Percentiles rank a stretch among this genome's conserved stretches.
phyloP scores from a whole-genome alignment of 1,284 basidiomycete species.

The Cutaneotrichosporon dermatis region DNA sequence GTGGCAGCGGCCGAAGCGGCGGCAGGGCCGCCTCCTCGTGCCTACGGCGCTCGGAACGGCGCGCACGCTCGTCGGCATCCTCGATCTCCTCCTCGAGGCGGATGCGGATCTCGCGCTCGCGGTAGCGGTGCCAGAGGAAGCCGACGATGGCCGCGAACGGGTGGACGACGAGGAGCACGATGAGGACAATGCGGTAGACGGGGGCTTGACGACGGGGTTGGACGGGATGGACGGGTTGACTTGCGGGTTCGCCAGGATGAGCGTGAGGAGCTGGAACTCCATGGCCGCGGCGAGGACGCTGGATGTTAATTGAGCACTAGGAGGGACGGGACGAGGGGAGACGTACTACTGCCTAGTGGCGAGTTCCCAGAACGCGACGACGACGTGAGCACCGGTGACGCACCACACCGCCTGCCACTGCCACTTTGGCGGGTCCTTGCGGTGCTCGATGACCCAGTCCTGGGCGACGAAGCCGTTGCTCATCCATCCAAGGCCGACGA shows the following conservation, averaged over 20 bases:
- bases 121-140: conserved; percentile 35
- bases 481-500: conserved; percentile 51
- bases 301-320: neutral
- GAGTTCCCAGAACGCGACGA: conserved; percentile 41
- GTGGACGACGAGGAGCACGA: conserved; percentile 45
- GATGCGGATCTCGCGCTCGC: conserved; percentile 37
- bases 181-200: conserved; percentile 37
- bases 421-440: conserved; percentile 29
- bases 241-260: conserved; percentile 43
- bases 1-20: neutral
- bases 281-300: conserved; percentile 42
- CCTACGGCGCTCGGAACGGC: neutral
- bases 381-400: conserved; percentile 37
- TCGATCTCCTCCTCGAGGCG: conserved; percentile 49
- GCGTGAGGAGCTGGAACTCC: conserved; percentile 41
- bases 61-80: conserved; percentile 23
- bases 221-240: conserved; percentile 33
- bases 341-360: conserved; percentile 37
- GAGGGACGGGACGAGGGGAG: no score
- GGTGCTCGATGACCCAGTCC: conserved; percentile 45
- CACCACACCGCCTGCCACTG: conserved; percentile 41
- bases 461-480: conserved; percentile 53
- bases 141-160: conserved; percentile 41
- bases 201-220: conserved; percentile 37
- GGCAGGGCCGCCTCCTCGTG: neutral